Conservation (phyloP, 1,284 basidiomycete genomes). For the Rhodotorula sp. region DNA sequence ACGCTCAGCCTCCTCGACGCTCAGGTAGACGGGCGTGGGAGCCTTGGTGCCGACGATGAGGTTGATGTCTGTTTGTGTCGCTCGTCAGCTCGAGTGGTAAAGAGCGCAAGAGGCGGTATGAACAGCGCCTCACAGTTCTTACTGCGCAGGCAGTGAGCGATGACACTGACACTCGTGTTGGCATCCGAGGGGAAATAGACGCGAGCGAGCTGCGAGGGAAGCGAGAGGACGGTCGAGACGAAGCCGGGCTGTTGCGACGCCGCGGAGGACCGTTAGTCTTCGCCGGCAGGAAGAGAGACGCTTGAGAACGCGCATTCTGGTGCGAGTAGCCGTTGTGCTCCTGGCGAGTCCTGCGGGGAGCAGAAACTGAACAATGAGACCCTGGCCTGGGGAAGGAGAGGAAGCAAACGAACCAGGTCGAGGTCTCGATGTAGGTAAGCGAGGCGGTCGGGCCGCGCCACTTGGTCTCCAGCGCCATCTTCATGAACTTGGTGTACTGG, state of each 20-base stretch:
- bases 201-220: conserved; percentile 70
- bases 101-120: neutral
- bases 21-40: conserved; percentile 47
- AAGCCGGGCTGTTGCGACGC: conserved; percentile 60
- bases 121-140: conserved; percentile 60
- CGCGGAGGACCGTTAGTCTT: too few relatives aligned
- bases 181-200: conserved; percentile 89
- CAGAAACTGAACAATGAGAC: too few relatives aligned
- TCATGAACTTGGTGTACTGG: conserved; percentile 81
- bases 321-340: conserved; percentile 56
- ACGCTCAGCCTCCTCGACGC: conserved; percentile 50
- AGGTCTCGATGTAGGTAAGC: conserved; percentile 70
- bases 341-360: neutral
- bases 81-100: neutral
- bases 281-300: too few relatives aligned
- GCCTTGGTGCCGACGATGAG: conserved; percentile 78
- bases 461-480: conserved; percentile 64
- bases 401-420: neutral
- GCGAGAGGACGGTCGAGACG: conserved; percentile 73
- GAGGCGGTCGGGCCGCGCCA: conserved; percentile 73
- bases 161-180: conserved; percentile 71
- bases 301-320: conserved; percentile 50
- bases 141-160: conserved; percentile 75
- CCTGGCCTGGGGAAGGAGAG: too few relatives aligned
- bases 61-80: conserved; percentile 58